A percentile compares a stretch with the other conserved stretches of the same genome.
Conservation (phyloP, 331 rosid genomes). For the Stylosanthes scabra region DNA sequence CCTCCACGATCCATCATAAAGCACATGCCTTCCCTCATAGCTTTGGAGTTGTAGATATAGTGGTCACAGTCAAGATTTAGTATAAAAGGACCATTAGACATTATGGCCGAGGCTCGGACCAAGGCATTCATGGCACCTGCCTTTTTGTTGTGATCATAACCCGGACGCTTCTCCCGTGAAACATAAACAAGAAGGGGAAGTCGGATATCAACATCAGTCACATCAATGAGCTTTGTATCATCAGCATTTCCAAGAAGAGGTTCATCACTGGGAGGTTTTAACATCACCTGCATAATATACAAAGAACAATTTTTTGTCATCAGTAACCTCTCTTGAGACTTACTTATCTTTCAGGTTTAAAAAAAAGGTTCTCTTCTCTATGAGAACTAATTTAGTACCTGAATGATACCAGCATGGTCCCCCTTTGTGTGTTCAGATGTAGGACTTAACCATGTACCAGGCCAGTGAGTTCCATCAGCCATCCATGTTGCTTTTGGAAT, state of each 20-base stretch:
- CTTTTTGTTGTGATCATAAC: slow-evolving; percentile 63
- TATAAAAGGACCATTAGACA: slow-evolving; percentile 64
- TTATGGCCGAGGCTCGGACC: slow-evolving; percentile 61
- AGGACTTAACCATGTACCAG: slow-evolving; percentile 57
- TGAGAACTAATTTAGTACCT: slow-evolving; percentile 44
- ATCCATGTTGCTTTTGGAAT: slow-evolving; percentile 66
- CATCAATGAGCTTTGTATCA: slow-evolving; percentile 51
- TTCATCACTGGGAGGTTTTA: slow-evolving; percentile 63
- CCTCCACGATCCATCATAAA: slow-evolving; percentile 70
- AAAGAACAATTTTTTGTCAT: slow-evolving; percentile 14
- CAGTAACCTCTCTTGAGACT: not conserved
- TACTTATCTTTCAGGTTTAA: not conserved
- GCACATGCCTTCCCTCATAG: slow-evolving; percentile 68
- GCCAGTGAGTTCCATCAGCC: slow-evolving; percentile 71
- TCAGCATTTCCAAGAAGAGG: slow-evolving; percentile 54
- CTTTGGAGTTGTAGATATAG: slow-evolving; percentile 62
- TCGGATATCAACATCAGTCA: slow-evolving; percentile 57
- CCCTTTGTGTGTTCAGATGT: slow-evolving; percentile 56
- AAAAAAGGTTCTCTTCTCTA: not conserved
- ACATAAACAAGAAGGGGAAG: slow-evolving; percentile 64
- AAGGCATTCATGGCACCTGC: slow-evolving; percentile 69
- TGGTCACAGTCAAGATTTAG: slow-evolving; percentile 66
- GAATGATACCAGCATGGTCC: slow-evolving; percentile 60
- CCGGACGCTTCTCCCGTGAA: slow-evolving; percentile 65
- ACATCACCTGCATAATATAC: slow-evolving; percentile 55